Conservation (phyloP, 805 yeast species). For the Saturnispora halmiae region DNA sequence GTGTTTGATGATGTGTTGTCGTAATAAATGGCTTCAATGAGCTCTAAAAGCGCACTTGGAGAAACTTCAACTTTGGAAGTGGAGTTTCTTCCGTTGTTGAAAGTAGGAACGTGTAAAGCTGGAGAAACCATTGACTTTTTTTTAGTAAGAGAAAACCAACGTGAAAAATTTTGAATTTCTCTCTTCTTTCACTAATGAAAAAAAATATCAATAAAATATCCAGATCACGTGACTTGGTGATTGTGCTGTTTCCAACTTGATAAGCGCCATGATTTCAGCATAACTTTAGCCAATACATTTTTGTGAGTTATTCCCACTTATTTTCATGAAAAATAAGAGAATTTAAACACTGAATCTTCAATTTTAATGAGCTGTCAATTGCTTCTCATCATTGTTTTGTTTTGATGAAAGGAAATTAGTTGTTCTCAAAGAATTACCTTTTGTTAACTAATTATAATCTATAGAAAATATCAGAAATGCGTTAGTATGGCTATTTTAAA, state of each 20-base stretch:
- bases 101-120: constrained; percentile 29
- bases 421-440: too few species aligned
- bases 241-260: too few species aligned
- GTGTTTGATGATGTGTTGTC: constrained; percentile 37
- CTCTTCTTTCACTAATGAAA: too few species aligned
- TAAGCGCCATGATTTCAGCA: too few species aligned
- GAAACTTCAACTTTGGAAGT: constrained; percentile 51
- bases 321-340: background rate
- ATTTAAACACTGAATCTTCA: background rate
- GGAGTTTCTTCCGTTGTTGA: constrained; percentile 21
- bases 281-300: too few species aligned
- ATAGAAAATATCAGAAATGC: too few species aligned
- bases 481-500: too few species aligned
- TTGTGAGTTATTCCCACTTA: too few species aligned
- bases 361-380: background rate
- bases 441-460: too few species aligned
- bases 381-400: too few species aligned
- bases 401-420: too few species aligned
- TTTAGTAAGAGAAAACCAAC: background rate
- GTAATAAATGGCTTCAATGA: constrained; percentile 62
- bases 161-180: constrained; percentile 3
- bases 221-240: constrained; percentile 5
- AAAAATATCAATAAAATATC: background rate
- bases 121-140: constrained; percentile 16
- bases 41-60: constrained; percentile 64